phyloP scores from a whole-genome alignment of 768 basidiomycete species.

The Tricholoma bakamatsutake region DNA sequence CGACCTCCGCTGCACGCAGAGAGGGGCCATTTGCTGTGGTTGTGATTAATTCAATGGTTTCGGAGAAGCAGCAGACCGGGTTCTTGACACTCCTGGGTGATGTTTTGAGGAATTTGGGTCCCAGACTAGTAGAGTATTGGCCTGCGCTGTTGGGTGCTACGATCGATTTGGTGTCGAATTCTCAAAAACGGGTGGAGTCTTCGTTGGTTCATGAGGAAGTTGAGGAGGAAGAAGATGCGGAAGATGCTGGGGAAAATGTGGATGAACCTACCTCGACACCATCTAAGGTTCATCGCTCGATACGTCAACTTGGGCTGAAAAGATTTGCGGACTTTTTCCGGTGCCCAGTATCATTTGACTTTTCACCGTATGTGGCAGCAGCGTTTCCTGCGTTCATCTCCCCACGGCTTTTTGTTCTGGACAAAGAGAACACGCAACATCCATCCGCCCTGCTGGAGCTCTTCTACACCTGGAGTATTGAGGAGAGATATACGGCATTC shows the following conservation, averaged over 20 bases:
- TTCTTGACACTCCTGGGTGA: conserved; percentile 83
- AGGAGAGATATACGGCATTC: conserved; percentile 49
- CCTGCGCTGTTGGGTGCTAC: conserved; percentile 65
- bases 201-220: conserved; percentile 21
- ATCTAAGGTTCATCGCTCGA: conserved; percentile 45
- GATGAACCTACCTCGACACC: conserved; percentile 21
- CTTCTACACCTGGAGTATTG: conserved; percentile 70
- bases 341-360: conserved; percentile 68
- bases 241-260: conserved; percentile 29
- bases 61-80: conserved; percentile 70
- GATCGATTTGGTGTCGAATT: conserved; percentile 56
- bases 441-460: conserved; percentile 87
- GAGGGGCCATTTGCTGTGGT: conserved; percentile 23
- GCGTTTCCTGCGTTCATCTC: conserved; percentile 72
- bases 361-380: conserved; percentile 57
- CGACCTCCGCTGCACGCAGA: conserved; percentile 21
- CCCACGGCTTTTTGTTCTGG: conserved; percentile 70
- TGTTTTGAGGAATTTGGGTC: conserved; percentile 76
- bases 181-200: conserved; percentile 52
- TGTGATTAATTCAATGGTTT: conserved; percentile 24
- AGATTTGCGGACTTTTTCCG: conserved; percentile 87
- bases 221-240: conserved; percentile 32
- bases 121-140: conserved; percentile 66
- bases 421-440: conserved; percentile 84
- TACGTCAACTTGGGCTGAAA: conserved; percentile 82